Percentiles rank a stretch among this genome's conserved stretches.
Conservation (phyloP, 1,284 basidiomycete species). For the Fomitopsis palustris region DNA sequence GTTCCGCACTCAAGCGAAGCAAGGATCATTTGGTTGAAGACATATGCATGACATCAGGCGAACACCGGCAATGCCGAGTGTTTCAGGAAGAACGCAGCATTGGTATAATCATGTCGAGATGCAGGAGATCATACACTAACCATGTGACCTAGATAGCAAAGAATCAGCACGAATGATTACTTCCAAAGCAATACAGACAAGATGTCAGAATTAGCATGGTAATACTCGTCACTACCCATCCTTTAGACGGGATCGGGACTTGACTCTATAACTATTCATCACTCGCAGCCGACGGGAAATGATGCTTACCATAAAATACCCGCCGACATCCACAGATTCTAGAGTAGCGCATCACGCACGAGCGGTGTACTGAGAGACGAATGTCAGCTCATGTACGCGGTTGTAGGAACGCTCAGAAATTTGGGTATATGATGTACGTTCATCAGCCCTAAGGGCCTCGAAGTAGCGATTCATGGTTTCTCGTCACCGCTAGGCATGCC, state of each 20-base stretch:
- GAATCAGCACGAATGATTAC: not conserved
- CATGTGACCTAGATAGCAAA: not conserved
- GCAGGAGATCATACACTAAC: conserved; percentile 8
- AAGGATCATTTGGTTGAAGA: conserved; percentile 41
- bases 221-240: conserved; percentile 64
- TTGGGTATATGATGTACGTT: conserved; percentile 76
- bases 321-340: not conserved
- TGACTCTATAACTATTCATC: conserved; percentile 82
- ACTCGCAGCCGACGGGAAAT: conserved; percentile 25
- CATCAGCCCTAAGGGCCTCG: conserved; percentile 65
- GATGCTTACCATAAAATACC: conserved; percentile 36
- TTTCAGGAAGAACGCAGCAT: conserved; percentile 1
- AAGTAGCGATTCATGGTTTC: conserved; percentile 80
- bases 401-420: conserved; percentile 62
- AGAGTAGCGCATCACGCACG: too few relatives aligned
- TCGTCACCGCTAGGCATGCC: conserved; percentile 47
- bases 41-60: conserved; percentile 21
- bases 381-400: not conserved
- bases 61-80: not conserved
- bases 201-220: conserved; percentile 84
- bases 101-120: conserved; percentile 18
- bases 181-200: conserved; percentile 11
- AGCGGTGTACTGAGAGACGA: not conserved
- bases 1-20: not conserved
- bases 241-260: conserved; percentile 77